These are phyloP conservation scores for Ascochyta lentis DNA, from an alignment of 2,329 filamentous ascomycete species.

Conservation along the genomic window DNA sequence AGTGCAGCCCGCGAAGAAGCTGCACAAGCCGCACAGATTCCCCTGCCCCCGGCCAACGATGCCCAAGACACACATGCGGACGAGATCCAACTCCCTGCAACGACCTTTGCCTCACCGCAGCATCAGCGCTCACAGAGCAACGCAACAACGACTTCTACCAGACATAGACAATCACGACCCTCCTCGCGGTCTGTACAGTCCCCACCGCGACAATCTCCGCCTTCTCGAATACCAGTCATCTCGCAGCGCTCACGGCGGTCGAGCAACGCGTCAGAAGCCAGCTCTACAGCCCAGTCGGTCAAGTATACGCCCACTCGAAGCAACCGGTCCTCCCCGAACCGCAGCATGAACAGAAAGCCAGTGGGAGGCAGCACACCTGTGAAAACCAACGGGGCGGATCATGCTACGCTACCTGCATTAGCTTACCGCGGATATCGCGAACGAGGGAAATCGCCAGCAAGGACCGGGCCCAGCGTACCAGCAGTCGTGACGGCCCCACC, in stretches of 20 bases:
- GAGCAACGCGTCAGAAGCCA: conserved; percentile 46
- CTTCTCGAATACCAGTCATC: conserved; percentile 44
- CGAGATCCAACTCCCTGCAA: conserved; percentile 22
- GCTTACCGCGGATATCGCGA: conserved; percentile 44
- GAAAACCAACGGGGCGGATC: conserved; percentile 21
- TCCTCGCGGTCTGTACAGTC: conserved; percentile 21
- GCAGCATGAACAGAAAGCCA: conserved; percentile 26
- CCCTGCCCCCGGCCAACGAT: conserved; percentile 15
- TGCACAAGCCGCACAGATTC: conserved; percentile 14
- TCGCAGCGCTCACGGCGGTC: conserved; percentile 39
- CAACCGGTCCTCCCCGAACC: conserved; percentile 38
- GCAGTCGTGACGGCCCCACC: conserved; percentile 41
- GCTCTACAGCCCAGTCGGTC: conserved; percentile 43
- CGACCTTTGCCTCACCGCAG: conserved; percentile 23
- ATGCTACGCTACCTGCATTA: conserved; percentile 33
- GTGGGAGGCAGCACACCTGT: conserved; percentile 12
- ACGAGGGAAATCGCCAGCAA: conserved; percentile 39
- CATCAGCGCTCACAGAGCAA: conserved; percentile 32
- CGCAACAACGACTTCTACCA: conserved; percentile 22
- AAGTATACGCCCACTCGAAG: conserved; percentile 40
- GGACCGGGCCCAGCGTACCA: conserved; percentile 34
- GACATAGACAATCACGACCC: conserved; percentile 20
- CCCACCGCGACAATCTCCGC: conserved; percentile 35
- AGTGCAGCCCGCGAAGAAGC: conserved; percentile 21
- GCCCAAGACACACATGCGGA: conserved; percentile 15